Conservation (phyloP, 352 stramenopile species). For the Phytophthora crassamura region DNA sequence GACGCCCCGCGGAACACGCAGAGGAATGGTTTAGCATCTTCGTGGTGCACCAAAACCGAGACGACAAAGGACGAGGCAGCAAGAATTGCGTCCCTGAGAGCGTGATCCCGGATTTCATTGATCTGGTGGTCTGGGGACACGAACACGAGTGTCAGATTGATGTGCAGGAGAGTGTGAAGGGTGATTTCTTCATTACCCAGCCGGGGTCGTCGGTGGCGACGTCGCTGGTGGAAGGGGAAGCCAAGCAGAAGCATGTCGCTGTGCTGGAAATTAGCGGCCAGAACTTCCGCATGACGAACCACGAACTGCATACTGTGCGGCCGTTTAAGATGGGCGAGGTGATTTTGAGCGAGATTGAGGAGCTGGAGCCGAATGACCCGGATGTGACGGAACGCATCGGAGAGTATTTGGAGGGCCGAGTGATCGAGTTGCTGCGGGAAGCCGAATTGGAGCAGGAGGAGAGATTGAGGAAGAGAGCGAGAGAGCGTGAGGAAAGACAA, state of each 20-base stretch:
- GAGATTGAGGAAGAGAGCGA: constrained; percentile 20
- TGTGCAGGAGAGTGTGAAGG: constrained; percentile 93
- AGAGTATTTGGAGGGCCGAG: constrained; percentile 66
- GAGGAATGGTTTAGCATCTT: constrained; percentile 98
- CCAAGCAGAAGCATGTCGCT: constrained; percentile 85
- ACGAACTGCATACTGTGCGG: constrained; percentile 91
- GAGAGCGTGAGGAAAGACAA: constrained; percentile 34
- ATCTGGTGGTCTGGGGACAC: constrained; percentile 97
- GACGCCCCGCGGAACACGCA: constrained; percentile 78
- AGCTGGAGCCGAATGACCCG: constrained; percentile 92
- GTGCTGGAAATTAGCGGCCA: constrained; percentile 90
- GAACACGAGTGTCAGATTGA: constrained; percentile 98
- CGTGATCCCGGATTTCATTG: constrained; percentile 99
- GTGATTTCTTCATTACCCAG: constrained; percentile 97
- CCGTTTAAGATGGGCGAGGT: constrained; percentile 95
- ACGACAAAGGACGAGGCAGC: constrained; percentile 88
- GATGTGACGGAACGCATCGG: constrained; percentile 78
- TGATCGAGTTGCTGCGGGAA: constrained; percentile 74
- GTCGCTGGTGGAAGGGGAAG: constrained; percentile 91
- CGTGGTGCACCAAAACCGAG: constrained; percentile 98
- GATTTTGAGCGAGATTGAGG: constrained; percentile 81
- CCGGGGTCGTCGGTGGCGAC: constrained; percentile 97
- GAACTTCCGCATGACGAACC: constrained; percentile 90
- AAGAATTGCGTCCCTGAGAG: constrained; percentile 98
- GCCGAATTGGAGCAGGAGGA: constrained; percentile 53